phyloP scores from a whole-genome alignment of 495 filamentous ascomycete species.

The Tetracladium setigerum region DNA sequence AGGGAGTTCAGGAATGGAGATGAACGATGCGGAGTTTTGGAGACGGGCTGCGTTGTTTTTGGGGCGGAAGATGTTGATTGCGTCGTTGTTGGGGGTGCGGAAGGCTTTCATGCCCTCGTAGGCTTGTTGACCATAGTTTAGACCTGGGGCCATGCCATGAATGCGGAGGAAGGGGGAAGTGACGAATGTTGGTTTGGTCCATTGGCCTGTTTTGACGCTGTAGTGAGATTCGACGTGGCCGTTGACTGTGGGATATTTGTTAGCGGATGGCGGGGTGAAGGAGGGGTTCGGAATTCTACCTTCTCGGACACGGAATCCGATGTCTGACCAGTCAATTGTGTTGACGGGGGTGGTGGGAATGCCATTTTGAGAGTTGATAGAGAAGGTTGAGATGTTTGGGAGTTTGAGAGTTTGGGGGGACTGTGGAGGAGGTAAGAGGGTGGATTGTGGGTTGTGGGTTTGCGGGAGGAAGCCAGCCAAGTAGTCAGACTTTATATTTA shows the following conservation, averaged over 20 bases:
- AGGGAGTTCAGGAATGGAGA: conserved; percentile 73
- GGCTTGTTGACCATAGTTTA: conserved; percentile 92
- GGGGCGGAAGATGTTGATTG: conserved; percentile 76
- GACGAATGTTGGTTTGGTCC: conserved; percentile 68
- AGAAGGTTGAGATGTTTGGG: background rate
- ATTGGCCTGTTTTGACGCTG: conserved; percentile 59
- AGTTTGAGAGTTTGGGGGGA: background rate
- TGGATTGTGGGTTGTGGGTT: too few relatives aligned
- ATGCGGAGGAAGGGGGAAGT: conserved; percentile 69
- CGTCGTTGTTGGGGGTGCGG: conserved; percentile 55
- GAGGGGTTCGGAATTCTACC: conserved; percentile 40
- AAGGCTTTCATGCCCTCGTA: conserved; percentile 94
- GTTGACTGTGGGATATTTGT: conserved; percentile 45
- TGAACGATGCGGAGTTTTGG: conserved; percentile 65
- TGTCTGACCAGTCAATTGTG: conserved; percentile 82
- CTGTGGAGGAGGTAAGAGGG: background rate
- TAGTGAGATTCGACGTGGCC: conserved; percentile 73
- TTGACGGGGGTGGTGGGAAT: conserved; percentile 80
- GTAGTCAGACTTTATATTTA: conserved; percentile 9
- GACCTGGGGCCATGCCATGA: conserved; percentile 82
- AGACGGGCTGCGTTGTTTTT: conserved; percentile 73
- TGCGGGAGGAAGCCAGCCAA: too few relatives aligned
- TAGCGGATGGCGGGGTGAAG: conserved; percentile 2
- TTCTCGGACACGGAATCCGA: conserved; percentile 88
- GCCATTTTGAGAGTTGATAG: conserved; percentile 17